phyloP scores from a whole-genome alignment of 108 stramenopile species.

The Cylindrotheca closterium region DNA sequence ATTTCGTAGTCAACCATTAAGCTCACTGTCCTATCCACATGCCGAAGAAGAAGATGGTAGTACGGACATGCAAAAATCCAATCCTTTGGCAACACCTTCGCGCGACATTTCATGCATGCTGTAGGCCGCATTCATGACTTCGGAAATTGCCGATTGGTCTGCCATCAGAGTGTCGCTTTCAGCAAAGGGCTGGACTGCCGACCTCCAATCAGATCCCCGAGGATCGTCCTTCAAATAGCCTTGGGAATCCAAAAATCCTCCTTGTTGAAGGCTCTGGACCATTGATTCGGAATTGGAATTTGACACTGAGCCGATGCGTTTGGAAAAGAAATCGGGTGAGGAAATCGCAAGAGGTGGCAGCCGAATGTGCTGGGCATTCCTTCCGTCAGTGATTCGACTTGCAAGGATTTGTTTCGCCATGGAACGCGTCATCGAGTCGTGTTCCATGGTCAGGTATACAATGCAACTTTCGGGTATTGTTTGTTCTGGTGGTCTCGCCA shows the following conservation, averaged over 20 bases:
- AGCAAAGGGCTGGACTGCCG: not conserved
- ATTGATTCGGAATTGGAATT: slow-evolving; percentile 13
- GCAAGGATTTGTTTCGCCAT: slow-evolving; percentile 6
- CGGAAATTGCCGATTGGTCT: slow-evolving; percentile 29
- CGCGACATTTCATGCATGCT: slow-evolving; percentile 43
- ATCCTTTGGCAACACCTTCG: slow-evolving; percentile 32
- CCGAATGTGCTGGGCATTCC: slow-evolving; percentile 20
- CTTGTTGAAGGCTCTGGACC: slow-evolving; percentile 8
- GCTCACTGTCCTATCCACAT: too few species aligned
- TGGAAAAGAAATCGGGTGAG: slow-evolving; percentile 16
- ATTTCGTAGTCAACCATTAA: too few species aligned
- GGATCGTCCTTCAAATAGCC: slow-evolving; percentile 20
- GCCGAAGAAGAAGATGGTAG: too few species aligned
- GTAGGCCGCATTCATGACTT: slow-evolving; percentile 43
- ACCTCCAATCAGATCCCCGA: slow-evolving; percentile 22
- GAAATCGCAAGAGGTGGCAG: slow-evolving; percentile 16
- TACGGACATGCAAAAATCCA: slow-evolving; percentile 28
- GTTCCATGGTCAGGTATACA: slow-evolving; percentile 35
- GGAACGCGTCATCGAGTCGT: slow-evolving; percentile 6
- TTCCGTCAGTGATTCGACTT: not conserved
- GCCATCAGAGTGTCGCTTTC: slow-evolving; percentile 21
- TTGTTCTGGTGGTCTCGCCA: slow-evolving; percentile 7
- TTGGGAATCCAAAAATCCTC: slow-evolving; percentile 8
- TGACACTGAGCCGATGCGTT: slow-evolving; percentile 6
- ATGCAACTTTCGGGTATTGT: not conserved